Evolutionary conservation across 2,329 filamentous ascomycete species (phyloP), one percentile per base, ranked within the genome.

Genomic region (Xylariaceae sp.): DNA sequence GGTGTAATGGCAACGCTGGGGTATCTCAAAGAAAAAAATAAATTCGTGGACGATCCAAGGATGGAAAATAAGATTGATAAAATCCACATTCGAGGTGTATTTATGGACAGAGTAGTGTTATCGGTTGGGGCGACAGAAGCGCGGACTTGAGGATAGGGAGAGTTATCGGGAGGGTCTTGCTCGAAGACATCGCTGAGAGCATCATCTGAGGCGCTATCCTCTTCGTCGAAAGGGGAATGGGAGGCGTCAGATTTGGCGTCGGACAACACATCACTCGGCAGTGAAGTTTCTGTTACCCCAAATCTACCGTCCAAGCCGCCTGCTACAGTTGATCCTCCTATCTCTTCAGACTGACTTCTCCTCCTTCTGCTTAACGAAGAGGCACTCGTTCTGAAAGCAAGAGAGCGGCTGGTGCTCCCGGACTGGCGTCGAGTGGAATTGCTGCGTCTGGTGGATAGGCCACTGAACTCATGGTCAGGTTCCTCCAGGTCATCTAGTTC

Each of bases 11-110:
- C 85, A 62, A 94, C 87, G 63, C 88, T 93, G 19, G 89, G 89
- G 72, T 93, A 94, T 76, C 89, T 78, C 60, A 94, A 71, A 28
- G 87, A 90, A 70, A 94, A 95, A 68, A 94, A 93, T 31, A 94
- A 69, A 63, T 93, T 93, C 28, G 86, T 89, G 2, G 85, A 86
- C 35, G 87, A 91, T 47, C 88, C 88, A 30, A 89, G 76, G 29
- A 93, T 73, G 8, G 87, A 83, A 62, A 93, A 93, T 9, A 93
- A 59, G 28, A 87, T 74, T n/a, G 87, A 89, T 15, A 93, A 64
- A 24, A 73, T 73, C 88, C 87, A 93, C 87, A 93, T 93, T 40
- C 88, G 86, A 29, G 87, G 87, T 4, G 87, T 91, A 63, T 87
- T 89, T 59, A 93, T 89, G 8, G 87, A 91, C n/a, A 91, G 67